phyloP scores from a whole-genome alignment of 2,329 filamentous ascomycete genomes.

The Microsporum ferrugineum region DNA sequence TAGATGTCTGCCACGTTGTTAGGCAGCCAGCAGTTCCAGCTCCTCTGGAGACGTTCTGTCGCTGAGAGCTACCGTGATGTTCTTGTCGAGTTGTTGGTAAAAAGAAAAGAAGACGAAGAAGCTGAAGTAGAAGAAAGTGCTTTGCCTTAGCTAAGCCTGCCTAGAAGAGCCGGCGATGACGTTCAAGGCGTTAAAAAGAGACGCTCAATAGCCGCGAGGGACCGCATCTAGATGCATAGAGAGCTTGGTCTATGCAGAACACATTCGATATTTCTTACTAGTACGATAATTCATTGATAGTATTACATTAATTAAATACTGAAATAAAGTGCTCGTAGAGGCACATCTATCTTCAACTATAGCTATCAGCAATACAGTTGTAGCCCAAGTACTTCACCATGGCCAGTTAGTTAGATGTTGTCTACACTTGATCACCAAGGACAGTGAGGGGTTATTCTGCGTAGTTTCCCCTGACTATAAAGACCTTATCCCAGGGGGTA shows the following conservation, averaged over 20 bases:
- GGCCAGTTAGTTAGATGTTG: too few relatives aligned
- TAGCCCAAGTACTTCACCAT: too few relatives aligned
- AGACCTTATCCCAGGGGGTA: background rate
- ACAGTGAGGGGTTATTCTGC: too few relatives aligned
- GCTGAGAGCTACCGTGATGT: background rate
- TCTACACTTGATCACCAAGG: too few relatives aligned
- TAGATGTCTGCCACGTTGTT: background rate
- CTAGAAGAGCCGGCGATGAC: background rate
- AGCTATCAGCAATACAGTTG: too few relatives aligned
- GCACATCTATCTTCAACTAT: too few relatives aligned
- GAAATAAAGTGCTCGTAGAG: too few relatives aligned
- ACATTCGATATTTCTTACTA: too few relatives aligned
- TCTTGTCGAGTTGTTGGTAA: background rate
- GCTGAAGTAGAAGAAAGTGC: background rate
- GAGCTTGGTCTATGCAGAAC: too few relatives aligned
- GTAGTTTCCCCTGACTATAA: background rate
- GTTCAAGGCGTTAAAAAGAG: background rate
- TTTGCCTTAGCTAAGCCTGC: background rate
- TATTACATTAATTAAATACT: too few relatives aligned
- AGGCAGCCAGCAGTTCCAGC: background rate
- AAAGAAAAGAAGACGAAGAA: background rate
- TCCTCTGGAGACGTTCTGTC: background rate
- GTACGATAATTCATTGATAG: too few relatives aligned
- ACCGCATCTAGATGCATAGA: background rate
- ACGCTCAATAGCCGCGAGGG: background rate